phyloP scores from a whole-genome alignment of 257 asterid species.

The Mitragyna speciosa region DNA sequence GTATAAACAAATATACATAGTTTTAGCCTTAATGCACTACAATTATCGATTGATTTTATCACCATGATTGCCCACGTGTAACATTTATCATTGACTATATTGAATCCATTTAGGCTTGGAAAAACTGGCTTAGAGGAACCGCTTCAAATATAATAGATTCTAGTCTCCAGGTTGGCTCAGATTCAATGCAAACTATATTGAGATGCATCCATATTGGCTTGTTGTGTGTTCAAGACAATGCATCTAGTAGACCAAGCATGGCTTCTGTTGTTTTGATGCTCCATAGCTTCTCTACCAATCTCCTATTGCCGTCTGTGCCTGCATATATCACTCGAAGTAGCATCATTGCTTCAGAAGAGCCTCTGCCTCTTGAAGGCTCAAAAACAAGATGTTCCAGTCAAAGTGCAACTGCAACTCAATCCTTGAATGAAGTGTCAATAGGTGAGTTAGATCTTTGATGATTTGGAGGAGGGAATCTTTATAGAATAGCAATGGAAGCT shows the following conservation, averaged over 20 bases:
- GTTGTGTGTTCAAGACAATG: slow-evolving; percentile 33
- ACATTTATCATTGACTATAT: neutral
- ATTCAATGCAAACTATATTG: slow-evolving; percentile 15
- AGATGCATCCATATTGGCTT: slow-evolving; percentile 31
- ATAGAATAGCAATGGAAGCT: neutral
- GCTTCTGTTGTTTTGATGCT: slow-evolving; percentile 35
- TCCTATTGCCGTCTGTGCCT: slow-evolving; percentile 27
- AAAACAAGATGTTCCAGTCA: neutral
- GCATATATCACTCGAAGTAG: slow-evolving; percentile 2
- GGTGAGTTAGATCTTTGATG: slow-evolving; percentile 13
- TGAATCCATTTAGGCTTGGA: slow-evolving; percentile 28
- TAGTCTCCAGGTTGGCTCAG: neutral
- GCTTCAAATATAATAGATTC: slow-evolving; percentile 24
- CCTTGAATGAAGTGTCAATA: neutral
- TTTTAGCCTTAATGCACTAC: too few species aligned
- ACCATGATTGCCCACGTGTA: neutral
- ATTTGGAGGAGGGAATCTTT: neutral
- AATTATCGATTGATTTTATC: too few species aligned
- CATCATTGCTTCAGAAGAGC: neutral
- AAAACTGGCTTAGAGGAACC: slow-evolving; percentile 21
- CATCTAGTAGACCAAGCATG: slow-evolving; percentile 33
- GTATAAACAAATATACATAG: too few species aligned
- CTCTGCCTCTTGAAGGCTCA: neutral
- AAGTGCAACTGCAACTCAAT: neutral
- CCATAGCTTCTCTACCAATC: slow-evolving; percentile 14